Evolutionary conservation across 345 rosid genomes (phyloP), one percentile per base, ranked within the genome.

Genomic region (Gynandropsis gynandra): DNA sequence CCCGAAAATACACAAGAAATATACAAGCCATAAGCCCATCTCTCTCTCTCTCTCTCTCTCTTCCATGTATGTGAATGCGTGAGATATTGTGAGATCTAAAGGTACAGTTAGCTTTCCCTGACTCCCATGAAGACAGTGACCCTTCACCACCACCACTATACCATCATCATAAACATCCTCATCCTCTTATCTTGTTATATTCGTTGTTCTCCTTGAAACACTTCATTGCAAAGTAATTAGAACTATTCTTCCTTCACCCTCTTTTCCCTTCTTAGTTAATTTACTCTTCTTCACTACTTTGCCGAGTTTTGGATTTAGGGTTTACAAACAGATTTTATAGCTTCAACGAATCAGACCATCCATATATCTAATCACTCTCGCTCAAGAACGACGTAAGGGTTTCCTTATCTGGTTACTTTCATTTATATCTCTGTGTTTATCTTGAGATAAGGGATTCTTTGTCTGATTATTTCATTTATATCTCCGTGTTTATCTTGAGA

Each of bases 81-180:
- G 62, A 68, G 81, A 75, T 78, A 68, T 61, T 68, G 59, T 68
- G 64, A 70, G 80, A 76, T 74, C 71, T 72, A 58, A 62, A 54
- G 78, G 72, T 75, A 62, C 82, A 76, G 76, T 78, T 76, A 66
- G 61, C 65, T 74, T 75, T 76, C 72, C 60, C 82, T 76, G 67
- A 81, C 68, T 76, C 78, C 77, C 85, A 82, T 58, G 77, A 74
- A 38, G 77, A 79, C 64, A 68, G 55, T 47, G 82, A 76, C 85
- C 65, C 73, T 54, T 66, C 85, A 62, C 29, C 73, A 62, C 54
- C 62, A 45, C 52, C 56, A 37, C 48, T 56, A 35, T 66, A 47
- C 29, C 50, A 53, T 46, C 46, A 53, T 43, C 58, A 53, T 40
- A 34, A 21, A 14, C 47, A 51, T 59, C 54, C 19, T 54, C 50